These are phyloP conservation scores for Cladorrhinum sp. DNA, from an alignment of 2,329 filamentous ascomycete species.

Conservation along the genomic window DNA sequence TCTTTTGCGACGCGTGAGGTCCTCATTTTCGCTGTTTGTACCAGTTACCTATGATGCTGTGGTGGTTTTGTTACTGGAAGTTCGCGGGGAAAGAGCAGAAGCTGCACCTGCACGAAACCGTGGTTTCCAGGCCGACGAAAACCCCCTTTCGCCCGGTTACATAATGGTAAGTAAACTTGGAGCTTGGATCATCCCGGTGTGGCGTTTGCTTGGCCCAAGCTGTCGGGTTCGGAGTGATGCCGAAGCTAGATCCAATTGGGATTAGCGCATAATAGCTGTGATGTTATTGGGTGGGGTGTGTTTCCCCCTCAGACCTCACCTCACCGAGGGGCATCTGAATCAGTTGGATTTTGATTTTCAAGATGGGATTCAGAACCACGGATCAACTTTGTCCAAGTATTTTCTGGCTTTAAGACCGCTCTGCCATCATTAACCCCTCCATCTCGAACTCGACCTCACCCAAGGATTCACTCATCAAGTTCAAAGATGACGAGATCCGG, in stretches of 20 bases:
- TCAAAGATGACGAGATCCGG: not conserved
- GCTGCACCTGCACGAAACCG: not conserved
- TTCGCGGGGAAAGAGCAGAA: not conserved
- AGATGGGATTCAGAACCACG: not conserved
- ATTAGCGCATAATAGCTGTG: not conserved
- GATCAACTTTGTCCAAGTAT: not conserved
- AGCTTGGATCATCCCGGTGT: not conserved
- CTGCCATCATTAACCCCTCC: not conserved
- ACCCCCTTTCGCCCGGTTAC: not conserved
- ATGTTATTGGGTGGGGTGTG: constrained; percentile 3
- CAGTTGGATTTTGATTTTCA: not conserved
- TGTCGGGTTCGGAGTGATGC: constrained; percentile 11
- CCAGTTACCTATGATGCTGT: constrained; percentile 2
- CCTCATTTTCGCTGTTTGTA: constrained; percentile 41
- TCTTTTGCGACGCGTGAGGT: constrained; percentile 58
- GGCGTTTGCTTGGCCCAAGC: constrained; percentile 3
- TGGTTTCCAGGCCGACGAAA: not conserved
- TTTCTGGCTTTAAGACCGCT: not conserved
- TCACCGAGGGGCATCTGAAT: no score
- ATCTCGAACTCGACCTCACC: not conserved
- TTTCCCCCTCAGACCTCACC: not conserved
- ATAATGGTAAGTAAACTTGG: not conserved
- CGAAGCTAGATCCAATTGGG: not conserved
- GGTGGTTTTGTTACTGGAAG: not conserved
- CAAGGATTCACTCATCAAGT: not conserved